phyloP scores from a whole-genome alignment of 805 yeast species.

The Metschnikowia koreensis region DNA sequence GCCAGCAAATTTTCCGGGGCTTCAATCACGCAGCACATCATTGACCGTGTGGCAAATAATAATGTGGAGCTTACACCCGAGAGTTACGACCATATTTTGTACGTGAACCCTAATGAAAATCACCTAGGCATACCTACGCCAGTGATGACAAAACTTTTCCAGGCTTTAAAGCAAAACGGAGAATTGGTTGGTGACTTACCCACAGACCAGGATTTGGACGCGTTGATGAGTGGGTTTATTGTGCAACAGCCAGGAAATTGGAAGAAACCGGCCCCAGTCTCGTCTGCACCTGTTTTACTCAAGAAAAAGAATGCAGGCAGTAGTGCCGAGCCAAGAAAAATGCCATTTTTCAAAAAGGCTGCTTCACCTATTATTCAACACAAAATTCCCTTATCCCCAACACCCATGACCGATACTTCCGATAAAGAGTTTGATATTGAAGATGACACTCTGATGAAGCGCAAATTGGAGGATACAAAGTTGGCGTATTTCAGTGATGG shows the following conservation, averaged over 20 bases:
- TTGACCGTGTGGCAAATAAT: slow-evolving; percentile 55
- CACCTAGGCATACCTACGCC: slow-evolving; percentile 47
- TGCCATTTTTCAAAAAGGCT: slow-evolving; percentile 21
- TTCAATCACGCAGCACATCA: slow-evolving; percentile 47
- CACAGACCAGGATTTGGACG: slow-evolving; percentile 53
- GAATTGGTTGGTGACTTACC: slow-evolving; percentile 54
- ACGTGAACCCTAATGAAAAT: slow-evolving; percentile 53
- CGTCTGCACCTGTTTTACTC: slow-evolving; percentile 30
- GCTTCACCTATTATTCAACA: background rate
- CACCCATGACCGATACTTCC: slow-evolving; percentile 46
- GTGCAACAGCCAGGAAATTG: slow-evolving; percentile 44
- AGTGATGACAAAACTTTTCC: slow-evolving; percentile 39
- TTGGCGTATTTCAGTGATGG: slow-evolving; percentile 54
- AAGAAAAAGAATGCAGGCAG: slow-evolving; percentile 21
- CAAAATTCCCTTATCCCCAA: slow-evolving; percentile 10
- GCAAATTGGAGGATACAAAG: slow-evolving; percentile 47
- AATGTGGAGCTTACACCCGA: slow-evolving; percentile 37
- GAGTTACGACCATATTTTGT: slow-evolving; percentile 46
- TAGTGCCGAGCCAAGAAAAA: slow-evolving; percentile 13
- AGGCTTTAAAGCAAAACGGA: slow-evolving; percentile 45
- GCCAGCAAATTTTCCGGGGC: slow-evolving; percentile 26
- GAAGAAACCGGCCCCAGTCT: slow-evolving; percentile 50
- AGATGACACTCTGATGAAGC: slow-evolving; percentile 41
- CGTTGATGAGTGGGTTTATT: slow-evolving; percentile 64
- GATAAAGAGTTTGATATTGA: slow-evolving; percentile 38